phyloP scores from a whole-genome alignment of 78 protist species.

The Dictyostelium brefeldianum region DNA sequence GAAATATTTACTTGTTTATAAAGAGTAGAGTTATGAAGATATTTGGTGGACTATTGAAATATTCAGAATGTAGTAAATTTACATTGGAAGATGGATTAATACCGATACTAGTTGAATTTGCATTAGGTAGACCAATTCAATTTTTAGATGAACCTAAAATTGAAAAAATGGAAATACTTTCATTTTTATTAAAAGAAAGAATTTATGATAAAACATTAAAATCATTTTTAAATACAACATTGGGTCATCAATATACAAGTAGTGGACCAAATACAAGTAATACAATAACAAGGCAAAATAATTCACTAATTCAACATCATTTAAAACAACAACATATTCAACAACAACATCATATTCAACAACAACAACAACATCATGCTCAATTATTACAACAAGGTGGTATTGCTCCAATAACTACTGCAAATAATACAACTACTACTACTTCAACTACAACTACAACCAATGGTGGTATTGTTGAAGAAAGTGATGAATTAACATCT shows the following conservation, averaged over 20 bases:
- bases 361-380: not conserved
- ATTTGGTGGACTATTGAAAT: conserved; percentile 7
- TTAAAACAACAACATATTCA: not conserved
- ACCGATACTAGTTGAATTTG: conserved; percentile 69
- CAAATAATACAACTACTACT: not conserved
- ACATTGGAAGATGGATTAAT: conserved; percentile 51
- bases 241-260: not conserved
- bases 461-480: not conserved
- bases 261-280: not conserved
- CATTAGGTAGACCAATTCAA: conserved; percentile 69
- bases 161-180: conserved; percentile 66
- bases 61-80: conserved; percentile 30
- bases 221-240: conserved; percentile 16
- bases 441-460: not conserved
- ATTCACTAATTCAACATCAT: not conserved
- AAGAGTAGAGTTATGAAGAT: conserved; percentile 66
- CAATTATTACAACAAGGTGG: not conserved
- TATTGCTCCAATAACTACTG: too few relatives aligned
- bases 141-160: conserved; percentile 67
- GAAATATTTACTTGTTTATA: conserved; percentile 57
- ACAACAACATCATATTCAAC: not conserved
- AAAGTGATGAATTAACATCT: not conserved
- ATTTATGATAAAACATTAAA: conserved; percentile 57
- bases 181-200: conserved; percentile 39
- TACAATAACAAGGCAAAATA: not conserved